Evolutionary conservation across 495 filamentous ascomycete genomes (phyloP).

Genomic region (Hypoxylon lienhwacheense): DNA sequence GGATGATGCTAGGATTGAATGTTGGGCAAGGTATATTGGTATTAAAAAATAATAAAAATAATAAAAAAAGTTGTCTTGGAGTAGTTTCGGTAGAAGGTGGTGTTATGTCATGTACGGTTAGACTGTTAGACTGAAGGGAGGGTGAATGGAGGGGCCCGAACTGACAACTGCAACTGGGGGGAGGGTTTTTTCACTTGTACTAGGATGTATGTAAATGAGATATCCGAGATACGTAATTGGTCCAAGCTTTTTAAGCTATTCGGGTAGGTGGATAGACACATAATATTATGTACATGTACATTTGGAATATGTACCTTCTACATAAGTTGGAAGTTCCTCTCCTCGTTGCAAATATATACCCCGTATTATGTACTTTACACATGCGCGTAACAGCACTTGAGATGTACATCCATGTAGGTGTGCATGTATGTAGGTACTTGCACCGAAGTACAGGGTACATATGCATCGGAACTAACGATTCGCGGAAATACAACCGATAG

Average conservation of each 20-base stretch:
- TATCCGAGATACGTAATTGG: conserved; percentile 32
- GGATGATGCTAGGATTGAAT: conserved; percentile 5
- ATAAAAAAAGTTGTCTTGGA: neutral
- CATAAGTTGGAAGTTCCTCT: no score
- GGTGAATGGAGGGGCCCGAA: neutral
- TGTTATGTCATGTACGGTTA: neutral
- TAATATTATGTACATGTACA: neutral
- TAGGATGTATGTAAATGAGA: conserved; percentile 3
- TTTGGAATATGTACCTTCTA: no score
- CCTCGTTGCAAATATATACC: no score
- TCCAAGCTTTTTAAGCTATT: conserved; percentile 12
- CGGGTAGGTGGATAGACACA: no score
- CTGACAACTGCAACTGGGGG: neutral
- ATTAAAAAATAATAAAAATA: neutral
- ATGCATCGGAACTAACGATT: no score
- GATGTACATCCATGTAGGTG: no score
- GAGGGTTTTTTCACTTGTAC: neutral
- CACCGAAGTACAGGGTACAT: no score
- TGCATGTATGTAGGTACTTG: no score
- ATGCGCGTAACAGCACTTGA: no score
- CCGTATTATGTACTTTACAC: no score
- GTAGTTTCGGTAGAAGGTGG: neutral
- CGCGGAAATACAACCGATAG: no score
- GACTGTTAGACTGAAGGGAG: neutral
- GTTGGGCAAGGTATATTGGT: no score